A percentile compares a stretch with the other conserved stretches of the same genome.
Evolutionary conservation across 371 early-diverging fungal species (phyloP).

Genomic region (Apophysomyces trapeziformis): DNA sequence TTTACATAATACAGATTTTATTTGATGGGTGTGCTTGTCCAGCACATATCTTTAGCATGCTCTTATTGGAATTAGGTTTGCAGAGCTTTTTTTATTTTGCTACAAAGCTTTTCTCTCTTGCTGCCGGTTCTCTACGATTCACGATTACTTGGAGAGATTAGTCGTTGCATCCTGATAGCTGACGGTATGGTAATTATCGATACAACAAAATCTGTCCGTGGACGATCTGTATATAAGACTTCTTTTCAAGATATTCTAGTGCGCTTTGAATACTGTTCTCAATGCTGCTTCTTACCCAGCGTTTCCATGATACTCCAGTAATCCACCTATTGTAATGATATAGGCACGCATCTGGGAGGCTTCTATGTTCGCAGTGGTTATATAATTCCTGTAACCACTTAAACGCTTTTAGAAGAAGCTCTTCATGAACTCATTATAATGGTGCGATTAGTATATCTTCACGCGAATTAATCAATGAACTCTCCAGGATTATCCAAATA

Average conservation of each 20-base stretch:
- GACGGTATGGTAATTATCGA: background rate
- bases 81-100: background rate
- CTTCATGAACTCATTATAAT: too few species aligned
- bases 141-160: background rate
- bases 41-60: too few species aligned
- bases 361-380: background rate
- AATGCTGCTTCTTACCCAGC: background rate
- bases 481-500: too few species aligned
- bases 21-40: too few species aligned
- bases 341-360: background rate
- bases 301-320: background rate
- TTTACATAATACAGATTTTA: too few species aligned
- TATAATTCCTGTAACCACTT: background rate
- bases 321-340: background rate
- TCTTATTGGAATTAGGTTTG: too few species aligned
- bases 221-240: background rate
- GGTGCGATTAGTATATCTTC: too few species aligned
- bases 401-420: too few species aligned
- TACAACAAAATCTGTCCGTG: conserved; percentile 3
- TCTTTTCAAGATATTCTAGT: background rate
- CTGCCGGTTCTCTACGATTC: background rate
- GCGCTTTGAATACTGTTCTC: background rate
- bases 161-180: background rate
- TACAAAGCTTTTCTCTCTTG: background rate
- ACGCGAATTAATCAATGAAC: too few species aligned